Percentiles rank a stretch among this genome's conserved stretches.
phyloP scores from a whole-genome alignment of 2,329 filamentous ascomycete species.

The Lachnellula hyalina region DNA sequence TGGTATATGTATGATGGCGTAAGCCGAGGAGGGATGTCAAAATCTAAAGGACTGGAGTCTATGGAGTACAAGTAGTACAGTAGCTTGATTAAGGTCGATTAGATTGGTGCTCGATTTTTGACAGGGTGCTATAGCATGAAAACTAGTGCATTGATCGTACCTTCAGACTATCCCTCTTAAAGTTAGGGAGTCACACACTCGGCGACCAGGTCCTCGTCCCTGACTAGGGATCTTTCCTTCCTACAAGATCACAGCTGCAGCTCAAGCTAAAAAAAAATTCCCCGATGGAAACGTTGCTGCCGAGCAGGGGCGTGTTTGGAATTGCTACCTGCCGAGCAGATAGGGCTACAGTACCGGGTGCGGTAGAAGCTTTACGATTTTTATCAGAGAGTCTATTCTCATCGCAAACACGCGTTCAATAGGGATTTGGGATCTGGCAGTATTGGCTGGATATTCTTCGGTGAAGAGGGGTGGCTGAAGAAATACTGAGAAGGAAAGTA shows the following conservation, averaged over 20 bases:
- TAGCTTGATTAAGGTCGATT: no score
- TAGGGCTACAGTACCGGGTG: conserved; percentile 8
- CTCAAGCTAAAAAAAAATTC: conserved; percentile 12
- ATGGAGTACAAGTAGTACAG: no score
- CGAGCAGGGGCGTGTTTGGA: conserved; percentile 19
- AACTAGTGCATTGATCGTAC: background rate
- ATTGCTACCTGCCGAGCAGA: conserved; percentile 18
- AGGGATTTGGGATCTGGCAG: background rate
- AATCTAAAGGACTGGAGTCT: no score
- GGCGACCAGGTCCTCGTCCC: background rate
- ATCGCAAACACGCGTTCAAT: background rate
- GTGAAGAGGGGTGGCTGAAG: background rate
- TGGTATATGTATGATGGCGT: no score
- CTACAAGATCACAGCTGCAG: no score
- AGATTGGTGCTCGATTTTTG: no score
- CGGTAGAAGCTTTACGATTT: conserved; percentile 20
- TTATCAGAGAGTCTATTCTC: conserved; percentile 7
- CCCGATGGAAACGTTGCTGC: conserved; percentile 24
- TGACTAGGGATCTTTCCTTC: background rate
- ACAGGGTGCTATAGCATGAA: no score
- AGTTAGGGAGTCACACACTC: background rate
- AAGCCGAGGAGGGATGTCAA: no score
- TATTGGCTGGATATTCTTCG: background rate
- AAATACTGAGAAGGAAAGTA: background rate
- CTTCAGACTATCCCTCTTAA: background rate